phyloP scores from a whole-genome alignment of 805 yeast species.

The Blastobotrys mokoenaii region DNA sequence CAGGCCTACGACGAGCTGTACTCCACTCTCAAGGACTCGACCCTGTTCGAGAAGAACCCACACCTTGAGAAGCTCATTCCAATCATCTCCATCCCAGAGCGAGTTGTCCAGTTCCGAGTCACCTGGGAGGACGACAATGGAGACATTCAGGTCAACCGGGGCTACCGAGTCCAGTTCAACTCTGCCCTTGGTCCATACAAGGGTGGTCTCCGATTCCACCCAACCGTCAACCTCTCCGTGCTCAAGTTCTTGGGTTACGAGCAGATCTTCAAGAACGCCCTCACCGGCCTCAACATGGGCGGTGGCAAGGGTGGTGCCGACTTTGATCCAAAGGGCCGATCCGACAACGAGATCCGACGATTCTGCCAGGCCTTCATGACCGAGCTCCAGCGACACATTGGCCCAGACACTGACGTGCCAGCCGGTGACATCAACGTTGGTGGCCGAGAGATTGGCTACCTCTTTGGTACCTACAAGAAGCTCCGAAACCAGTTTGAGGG shows the following conservation, averaged over 20 bases:
- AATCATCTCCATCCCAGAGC: constrained; percentile 90
- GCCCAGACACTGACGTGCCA: constrained; percentile 96
- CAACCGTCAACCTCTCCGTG: constrained; percentile 89
- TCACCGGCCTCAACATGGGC: constrained; percentile 96
- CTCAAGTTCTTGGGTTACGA: constrained; percentile 95
- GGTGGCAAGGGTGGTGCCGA: constrained; percentile 99
- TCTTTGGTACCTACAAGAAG: constrained; percentile 94
- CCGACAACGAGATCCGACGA: constrained; percentile 90
- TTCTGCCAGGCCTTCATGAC: constrained; percentile 95
- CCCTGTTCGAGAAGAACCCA: constrained; percentile 82
- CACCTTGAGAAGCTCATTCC: constrained; percentile 81
- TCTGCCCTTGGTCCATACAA: constrained; percentile 98
- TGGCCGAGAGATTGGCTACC: constrained; percentile 90
- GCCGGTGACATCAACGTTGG: constrained; percentile 99
- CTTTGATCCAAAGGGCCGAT: constrained; percentile 93
- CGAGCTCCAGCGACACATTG: constrained; percentile 92
- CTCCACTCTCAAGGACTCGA: constrained; percentile 82
- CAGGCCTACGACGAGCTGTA: constrained; percentile 95
- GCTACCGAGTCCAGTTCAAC: constrained; percentile 97
- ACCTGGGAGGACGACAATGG: constrained; percentile 97
- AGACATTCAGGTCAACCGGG: constrained; percentile 85
- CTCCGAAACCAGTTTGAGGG: constrained; percentile 92
- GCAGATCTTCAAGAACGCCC: constrained; percentile 96
- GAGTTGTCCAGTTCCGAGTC: constrained; percentile 94
- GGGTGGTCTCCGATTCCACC: constrained; percentile 98